Conservation (phyloP, 139 green algal species). For the Diplosphaera chodatii region DNA sequence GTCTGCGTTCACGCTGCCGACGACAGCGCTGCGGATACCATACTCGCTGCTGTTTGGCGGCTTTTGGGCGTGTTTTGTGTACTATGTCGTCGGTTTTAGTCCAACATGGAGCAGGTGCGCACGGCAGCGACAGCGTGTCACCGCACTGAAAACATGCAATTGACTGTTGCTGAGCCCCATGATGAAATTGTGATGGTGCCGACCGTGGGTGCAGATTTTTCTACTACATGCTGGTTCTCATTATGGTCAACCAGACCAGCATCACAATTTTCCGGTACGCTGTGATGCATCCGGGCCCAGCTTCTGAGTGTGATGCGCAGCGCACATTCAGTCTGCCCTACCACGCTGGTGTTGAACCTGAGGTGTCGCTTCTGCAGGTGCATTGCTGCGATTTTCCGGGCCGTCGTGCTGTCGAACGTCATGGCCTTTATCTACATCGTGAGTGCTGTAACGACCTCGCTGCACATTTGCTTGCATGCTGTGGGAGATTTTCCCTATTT, state of each 20-base stretch:
- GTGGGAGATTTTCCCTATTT: no score
- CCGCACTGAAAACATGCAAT: no score
- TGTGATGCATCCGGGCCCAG: no score
- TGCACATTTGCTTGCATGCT: no score
- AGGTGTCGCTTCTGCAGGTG: no score
- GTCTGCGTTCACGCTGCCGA: constrained; percentile 34
- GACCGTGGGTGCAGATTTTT: constrained; percentile 8
- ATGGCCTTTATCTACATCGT: background rate
- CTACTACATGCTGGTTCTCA: background rate
- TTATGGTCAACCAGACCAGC: background rate
- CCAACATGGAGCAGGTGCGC: background rate
- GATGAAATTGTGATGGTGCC: background rate
- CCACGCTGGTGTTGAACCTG: no score
- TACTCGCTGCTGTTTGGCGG: constrained; percentile 13
- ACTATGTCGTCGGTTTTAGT: constrained; percentile 2
- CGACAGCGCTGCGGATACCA: constrained; percentile 28
- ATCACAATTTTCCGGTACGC: constrained; percentile 11
- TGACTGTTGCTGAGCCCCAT: no score
- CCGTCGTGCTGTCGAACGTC: constrained; percentile 5
- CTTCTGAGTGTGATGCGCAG: no score
- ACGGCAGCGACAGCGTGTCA: no score
- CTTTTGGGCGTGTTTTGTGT: background rate
- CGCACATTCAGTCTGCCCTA: no score
- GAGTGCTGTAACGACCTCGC: no score
- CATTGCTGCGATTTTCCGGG: constrained; percentile 5